Evolutionary conservation across 441 rosid genomes (phyloP), one percentile per base, ranked within the genome.

Genomic region (Populus trichocarpa): DNA sequence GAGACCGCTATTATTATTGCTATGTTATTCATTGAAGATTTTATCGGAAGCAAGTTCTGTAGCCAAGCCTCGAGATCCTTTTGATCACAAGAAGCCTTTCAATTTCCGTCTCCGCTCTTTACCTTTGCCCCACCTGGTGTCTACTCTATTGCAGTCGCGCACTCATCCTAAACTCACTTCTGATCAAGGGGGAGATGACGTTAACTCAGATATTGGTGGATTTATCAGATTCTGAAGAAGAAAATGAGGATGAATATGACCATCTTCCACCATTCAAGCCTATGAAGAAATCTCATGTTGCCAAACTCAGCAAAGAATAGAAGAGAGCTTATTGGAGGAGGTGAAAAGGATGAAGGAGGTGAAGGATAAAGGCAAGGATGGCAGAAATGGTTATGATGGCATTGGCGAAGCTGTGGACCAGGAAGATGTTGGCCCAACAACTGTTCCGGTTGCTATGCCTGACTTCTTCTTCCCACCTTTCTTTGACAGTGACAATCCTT

Each of bases 61-160:
- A 14, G 82, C 91, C 46, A 93, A 92, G 80, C 91, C 97, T 82
- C 93, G 88, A 80, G 98, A 92, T 75, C 88, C 97, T 42, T 81
- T 90, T 59, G 98, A 92, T 82, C 92, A 92, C 46, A 79, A 86
- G 77, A 93, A 93, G 86, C 92, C 92, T 75, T 93, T 96, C 83
- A 98, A 97, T 64, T 87, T 88, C 78, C 96, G 95, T 79, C 86
- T 74, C 74, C 95, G 96, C 40, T 81, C 97, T 2, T 96, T 97
- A 26, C 98, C 98, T 32, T 96, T 93, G 11, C 98, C 99, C 26
- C 92, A 93, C 88, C 73, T 93, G 81, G 67, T 95, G 79, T 95
- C 98, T 57, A 91, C 90, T 96, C 83, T 95, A 84, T 86, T 93
- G 88, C 97, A 92, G 88, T 91, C 98, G 69, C 97, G 97, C 42